Evolutionary conservation across 2,329 filamentous ascomycete species (phyloP), one percentile per base, ranked within the genome.

Genomic region (Penicillium sp.): DNA sequence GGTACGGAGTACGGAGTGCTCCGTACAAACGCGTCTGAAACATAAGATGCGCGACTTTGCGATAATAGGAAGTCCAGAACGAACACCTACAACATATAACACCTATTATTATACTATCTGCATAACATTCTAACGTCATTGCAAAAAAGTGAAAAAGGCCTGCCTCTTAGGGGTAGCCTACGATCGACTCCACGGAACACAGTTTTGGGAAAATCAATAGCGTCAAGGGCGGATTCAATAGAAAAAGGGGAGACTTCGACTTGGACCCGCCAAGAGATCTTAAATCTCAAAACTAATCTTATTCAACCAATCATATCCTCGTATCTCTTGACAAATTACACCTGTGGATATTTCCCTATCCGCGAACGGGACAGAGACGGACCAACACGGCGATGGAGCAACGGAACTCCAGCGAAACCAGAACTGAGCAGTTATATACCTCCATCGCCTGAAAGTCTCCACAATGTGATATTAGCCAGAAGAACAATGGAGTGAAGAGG

Each of bases 211-310:
- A 37, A 49, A 39, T 49, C 47, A 29, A 45, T 49, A 49, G 47
- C 28, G 7, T 26, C 6, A 6, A 26, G n/a, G n/a, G 37, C 35
- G 33, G 41, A 22, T 33, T 49, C 41, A 45, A 45, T 49, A 49
- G 15, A 10, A 43, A 31, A 8, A 32, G n/a, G 9, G 28, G 24
- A 32, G n/a, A 39, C 28, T 19, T 40, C 26, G 26, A 26, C 26
- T 26, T 26, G 26, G 26, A 12, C 6, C 29, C 31, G 47, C 48
- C 48, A 46, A 46, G 48, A 50, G 48, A 50, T 50, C 48, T 50
- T 41, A 34, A 34, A 50, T 50, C 48, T 37, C 33, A 7, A 45
- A 24, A 21, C 22, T n/a, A 37, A 15, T 35, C 29, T 12, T 24
- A 33, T 21, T 13, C 15, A 17, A 7, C 48, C 48, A 50, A 50